Base-by-base conservation (phyloP, 2,329 filamentous ascomycete genomes). In the Colletotrichum paranaense region DNA sequence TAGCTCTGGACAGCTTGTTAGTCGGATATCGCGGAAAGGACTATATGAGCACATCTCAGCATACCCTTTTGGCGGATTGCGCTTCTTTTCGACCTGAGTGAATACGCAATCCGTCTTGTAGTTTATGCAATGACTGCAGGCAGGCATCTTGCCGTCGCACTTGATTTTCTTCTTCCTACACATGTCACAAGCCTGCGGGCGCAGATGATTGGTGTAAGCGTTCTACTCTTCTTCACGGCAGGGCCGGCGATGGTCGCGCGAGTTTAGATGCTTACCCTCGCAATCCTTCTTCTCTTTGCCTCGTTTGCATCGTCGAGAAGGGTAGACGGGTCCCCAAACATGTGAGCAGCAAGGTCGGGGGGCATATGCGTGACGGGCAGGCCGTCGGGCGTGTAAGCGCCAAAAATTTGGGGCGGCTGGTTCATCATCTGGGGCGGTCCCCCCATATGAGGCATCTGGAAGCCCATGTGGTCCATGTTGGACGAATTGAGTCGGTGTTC, bases 31-130 rank as follows among this genome's bases (percentile, higher is more conserved):
- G 22, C 42, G 19, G 11, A 35, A 52, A 19, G 16, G 32, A 12
- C 26, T 26, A 2, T 24, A 1, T n/a, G 28, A 63, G 11, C 67
- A 38, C 5, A 56, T 53, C 16, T 6, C 32, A 32, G 70, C 89
- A 76, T 89, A 97, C 95, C 97, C 96, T 88, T 98, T 99, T 1
- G 96, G 97, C 66, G 97, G 96, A 82, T 94, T 97, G 72, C 97
- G 91, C 88, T 99, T 99, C 91, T 99, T 99, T 86, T 99, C 97
- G 49, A 98, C 95, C 81, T 98, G 95, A 0, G 97, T 98, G 81
- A 98, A 98, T 78, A 98, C 91, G 82, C 96, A 99, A 78, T 98
- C 95, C 5, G 95, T 98, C 88, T 98, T 98, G 87, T 98, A 98
- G 83, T 98, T 98, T 82, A 93, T 93, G 83, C 96, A 99, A 84